Evolutionary conservation across 306 rosid genomes (phyloP), one percentile per base, ranked within the genome.

Genomic region (Casuarina cunninghamiana): DNA sequence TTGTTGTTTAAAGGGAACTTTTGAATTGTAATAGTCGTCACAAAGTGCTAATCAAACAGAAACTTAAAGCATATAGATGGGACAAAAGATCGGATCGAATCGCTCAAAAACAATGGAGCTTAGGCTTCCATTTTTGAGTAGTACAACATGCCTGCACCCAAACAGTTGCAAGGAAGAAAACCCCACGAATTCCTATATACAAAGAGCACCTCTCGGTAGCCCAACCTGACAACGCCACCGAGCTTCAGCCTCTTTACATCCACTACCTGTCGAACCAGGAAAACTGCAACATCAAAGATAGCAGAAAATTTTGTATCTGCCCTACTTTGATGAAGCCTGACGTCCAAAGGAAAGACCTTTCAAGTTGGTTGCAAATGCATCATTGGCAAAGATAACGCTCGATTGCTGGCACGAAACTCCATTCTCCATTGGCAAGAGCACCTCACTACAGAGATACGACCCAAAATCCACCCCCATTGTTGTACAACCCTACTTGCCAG

Each of bases 401-500:
- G 17, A 3, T 66, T 66, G 15, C 71, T 17, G 8, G 71, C 71
- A 66, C 50, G 8, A 49, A 41, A 42, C 50, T 66, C 50, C 71
- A 41, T 66, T 11, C 10, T 41, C 12, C 4, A 16, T 1, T 10
- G 46, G 69, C 45, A 78, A 44, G 77, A 46, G 16, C 6, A 49
- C 42, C 4, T 44, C 19, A 44, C 69, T 60, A 38, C 11, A 46
- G 61, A 53, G 37, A 53, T 48, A 42, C 53, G n/a, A 57, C 38
- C 71, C 60, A 42, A 68, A 77, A 16, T 32, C 58, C 32, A 10
- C 5, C 37, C 5, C 49, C 62, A 51, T 41, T 17, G 72, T 46
- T 54, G 65, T 75, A 32, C 43, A 53, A 26, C 51, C 12, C 84
- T 91, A 93, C 83, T 95, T 95, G 19, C 89, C 94, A 1, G 96